A percentile compares a stretch with the other conserved stretches of the same genome.
These are phyloP conservation scores for Pythium volutum DNA, from an alignment of 352 stramenopile genomes.

Conservation along the genomic window DNA sequence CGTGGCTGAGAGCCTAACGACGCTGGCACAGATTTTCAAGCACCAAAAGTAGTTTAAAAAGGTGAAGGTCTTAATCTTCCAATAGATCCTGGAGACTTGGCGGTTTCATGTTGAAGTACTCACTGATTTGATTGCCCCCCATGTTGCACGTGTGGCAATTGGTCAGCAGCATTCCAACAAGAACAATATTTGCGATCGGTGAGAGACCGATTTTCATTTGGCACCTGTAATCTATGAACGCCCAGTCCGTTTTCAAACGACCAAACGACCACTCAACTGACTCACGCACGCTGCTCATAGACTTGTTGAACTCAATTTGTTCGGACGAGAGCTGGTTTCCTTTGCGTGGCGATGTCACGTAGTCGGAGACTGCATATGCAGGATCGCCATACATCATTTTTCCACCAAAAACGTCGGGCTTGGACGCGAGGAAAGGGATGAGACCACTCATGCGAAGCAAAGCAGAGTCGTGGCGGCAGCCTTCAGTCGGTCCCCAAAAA, in stretches of 20 bases:
- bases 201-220: constrained; percentile 8
- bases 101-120: too few species aligned
- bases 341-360: too few species aligned
- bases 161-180: constrained; percentile 12
- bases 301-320: constrained; percentile 9
- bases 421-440: not conserved
- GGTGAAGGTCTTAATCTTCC: too few species aligned
- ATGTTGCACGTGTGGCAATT: constrained; percentile 18
- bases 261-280: constrained; percentile 22
- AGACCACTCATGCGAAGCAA: constrained; percentile 16
- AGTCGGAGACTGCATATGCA: constrained; percentile 13
- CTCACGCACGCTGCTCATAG: constrained; percentile 16
- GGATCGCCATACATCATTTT: constrained; percentile 21
- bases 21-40: too few species aligned
- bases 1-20: too few species aligned
- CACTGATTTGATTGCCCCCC: constrained; percentile 13
- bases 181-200: constrained; percentile 8
- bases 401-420: not conserved
- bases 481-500: constrained; percentile 21
- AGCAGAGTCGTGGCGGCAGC: constrained; percentile 13
- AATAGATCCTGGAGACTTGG: too few species aligned
- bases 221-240: constrained; percentile 16
- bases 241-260: constrained; percentile 19
- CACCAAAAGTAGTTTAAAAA: too few species aligned
- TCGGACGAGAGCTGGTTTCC: not conserved